A percentile compares a stretch with the other conserved stretches of the same genome.
Evolutionary conservation across 176 grass and related monocot genomes (phyloP).

Genomic region (Elymus sibiricus): DNA sequence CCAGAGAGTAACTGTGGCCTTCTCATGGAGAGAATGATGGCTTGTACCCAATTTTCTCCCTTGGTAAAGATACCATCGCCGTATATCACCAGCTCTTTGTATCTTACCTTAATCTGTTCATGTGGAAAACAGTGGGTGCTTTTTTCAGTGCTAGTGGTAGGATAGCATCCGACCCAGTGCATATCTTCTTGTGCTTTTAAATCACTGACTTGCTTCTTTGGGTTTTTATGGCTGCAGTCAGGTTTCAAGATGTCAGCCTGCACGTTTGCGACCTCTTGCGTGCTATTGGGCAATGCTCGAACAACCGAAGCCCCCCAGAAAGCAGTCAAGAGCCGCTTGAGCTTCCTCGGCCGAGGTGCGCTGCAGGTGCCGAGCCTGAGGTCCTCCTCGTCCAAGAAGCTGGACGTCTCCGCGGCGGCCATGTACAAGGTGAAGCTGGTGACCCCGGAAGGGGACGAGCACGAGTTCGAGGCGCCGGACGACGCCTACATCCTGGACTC

Average conservation of each 20-base stretch:
- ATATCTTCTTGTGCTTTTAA: neutral
- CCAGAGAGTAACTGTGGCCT: slow-evolving; percentile 27
- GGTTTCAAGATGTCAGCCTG: slow-evolving; percentile 49
- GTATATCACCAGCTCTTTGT: slow-evolving; percentile 5
- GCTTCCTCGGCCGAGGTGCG: slow-evolving; percentile 39
- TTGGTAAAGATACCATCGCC: slow-evolving; percentile 29
- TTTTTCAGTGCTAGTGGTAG: neutral
- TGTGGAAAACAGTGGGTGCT: neutral
- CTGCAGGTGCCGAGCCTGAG: slow-evolving; percentile 31
- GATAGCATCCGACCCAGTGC: neutral
- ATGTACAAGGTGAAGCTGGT: slow-evolving; percentile 86
- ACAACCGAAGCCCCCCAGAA: slow-evolving; percentile 17
- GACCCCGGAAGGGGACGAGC: slow-evolving; percentile 46
- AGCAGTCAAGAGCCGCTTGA: slow-evolving; percentile 28
- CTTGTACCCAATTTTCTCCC: slow-evolving; percentile 1
- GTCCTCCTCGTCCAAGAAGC: slow-evolving; percentile 37
- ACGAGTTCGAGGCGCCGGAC: slow-evolving; percentile 67
- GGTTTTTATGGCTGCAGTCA: neutral
- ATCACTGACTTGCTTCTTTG: slow-evolving; percentile 10
- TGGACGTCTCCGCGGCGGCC: slow-evolving; percentile 52
- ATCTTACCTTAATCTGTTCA: neutral
- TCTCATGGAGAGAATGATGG: slow-evolving; percentile 25
- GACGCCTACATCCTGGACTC: slow-evolving; percentile 82
- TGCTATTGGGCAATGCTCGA: slow-evolving; percentile 34
- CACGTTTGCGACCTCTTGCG: slow-evolving; percentile 36